Conservation (phyloP, 2,329 filamentous ascomycete species). For the Claviceps lovelessii region DNA sequence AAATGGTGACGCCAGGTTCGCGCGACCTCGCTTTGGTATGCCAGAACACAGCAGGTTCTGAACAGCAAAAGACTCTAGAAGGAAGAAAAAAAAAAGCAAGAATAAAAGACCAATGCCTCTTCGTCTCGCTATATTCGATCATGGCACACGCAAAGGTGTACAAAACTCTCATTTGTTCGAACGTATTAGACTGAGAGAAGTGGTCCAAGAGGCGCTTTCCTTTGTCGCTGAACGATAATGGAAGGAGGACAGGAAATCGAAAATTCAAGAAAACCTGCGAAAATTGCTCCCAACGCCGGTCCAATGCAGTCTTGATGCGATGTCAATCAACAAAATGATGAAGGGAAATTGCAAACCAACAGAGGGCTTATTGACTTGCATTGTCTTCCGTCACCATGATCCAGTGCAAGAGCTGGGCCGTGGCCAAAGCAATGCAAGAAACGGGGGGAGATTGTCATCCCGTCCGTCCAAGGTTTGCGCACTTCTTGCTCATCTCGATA, state of each 20-base stretch:
- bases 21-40: background rate
- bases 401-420: background rate
- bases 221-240: background rate
- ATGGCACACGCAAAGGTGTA: background rate
- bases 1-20: background rate
- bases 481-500: background rate
- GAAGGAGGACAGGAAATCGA: background rate
- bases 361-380: background rate
- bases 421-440: conserved; percentile 1
- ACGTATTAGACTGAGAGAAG: background rate
- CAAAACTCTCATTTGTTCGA: background rate
- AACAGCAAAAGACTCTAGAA: background rate
- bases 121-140: background rate
- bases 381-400: background rate
- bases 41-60: background rate
- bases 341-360: background rate
- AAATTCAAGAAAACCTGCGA: background rate
- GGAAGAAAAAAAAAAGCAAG: background rate
- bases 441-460: background rate
- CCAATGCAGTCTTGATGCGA: conserved; percentile 6
- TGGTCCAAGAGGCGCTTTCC: background rate
- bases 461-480: background rate
- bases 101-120: background rate
- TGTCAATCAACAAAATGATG: background rate
- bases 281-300: conserved; percentile 3